Conservation (phyloP, 2,329 filamentous ascomycete genomes). For the Chalaropsis thielavioides region DNA sequence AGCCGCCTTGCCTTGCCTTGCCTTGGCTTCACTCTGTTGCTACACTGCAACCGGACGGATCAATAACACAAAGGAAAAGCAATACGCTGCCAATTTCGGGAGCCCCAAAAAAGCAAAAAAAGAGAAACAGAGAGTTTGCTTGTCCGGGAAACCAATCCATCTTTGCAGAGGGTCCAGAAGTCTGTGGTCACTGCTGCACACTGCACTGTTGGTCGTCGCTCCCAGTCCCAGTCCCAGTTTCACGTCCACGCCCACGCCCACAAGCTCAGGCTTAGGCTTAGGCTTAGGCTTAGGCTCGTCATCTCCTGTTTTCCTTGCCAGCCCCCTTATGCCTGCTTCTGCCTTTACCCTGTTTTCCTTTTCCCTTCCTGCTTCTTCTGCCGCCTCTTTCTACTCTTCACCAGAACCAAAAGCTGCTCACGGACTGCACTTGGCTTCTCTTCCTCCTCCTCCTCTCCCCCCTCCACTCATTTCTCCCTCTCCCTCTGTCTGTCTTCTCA, state of each 20-base stretch:
- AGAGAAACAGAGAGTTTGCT: background rate
- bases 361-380: slow-evolving; percentile 2
- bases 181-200: background rate
- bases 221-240: background rate
- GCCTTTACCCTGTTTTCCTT: slow-evolving; percentile 9
- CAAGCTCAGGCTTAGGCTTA: background rate
- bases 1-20: background rate
- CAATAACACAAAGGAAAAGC: too few relatives aligned
- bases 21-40: too few relatives aligned
- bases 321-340: slow-evolving; percentile 15
- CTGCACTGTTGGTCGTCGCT: background rate
- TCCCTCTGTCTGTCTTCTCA: background rate
- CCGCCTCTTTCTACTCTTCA: background rate
- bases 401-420: slow-evolving; percentile 4
- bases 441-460: background rate
- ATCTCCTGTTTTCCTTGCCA: slow-evolving; percentile 13
- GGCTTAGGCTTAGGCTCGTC: background rate
- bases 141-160: background rate
- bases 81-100: too few relatives aligned
- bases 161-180: background rate
- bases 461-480: background rate
- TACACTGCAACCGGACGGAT: too few relatives aligned
- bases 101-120: background rate
- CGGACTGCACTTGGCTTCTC: slow-evolving; percentile 1
- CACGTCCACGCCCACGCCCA: slow-evolving; percentile 10